Conservation (phyloP, 192 early-diverging fungal genomes). For the Gryganskiella cystojenkinii region DNA sequence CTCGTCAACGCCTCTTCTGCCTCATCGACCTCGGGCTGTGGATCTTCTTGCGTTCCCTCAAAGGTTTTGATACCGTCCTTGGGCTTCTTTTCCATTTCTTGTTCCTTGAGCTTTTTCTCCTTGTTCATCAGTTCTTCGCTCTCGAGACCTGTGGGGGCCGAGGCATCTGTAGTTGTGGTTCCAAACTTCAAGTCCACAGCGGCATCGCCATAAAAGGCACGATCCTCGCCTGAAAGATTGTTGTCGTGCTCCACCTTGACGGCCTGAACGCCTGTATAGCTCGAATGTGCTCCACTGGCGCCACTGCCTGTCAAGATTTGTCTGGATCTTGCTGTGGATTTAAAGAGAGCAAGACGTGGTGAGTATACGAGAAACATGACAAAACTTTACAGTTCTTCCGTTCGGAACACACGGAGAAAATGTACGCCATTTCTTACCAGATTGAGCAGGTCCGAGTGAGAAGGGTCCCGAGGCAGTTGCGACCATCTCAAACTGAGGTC, state of each 20-base stretch:
- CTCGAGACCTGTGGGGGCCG: constrained; percentile 35
- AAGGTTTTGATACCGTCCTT: constrained; percentile 11
- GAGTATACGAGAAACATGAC: not conserved
- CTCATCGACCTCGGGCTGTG: no score
- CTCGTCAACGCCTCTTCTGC: not conserved
- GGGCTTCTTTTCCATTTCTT: constrained; percentile 17
- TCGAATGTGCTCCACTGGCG: constrained; percentile 48
- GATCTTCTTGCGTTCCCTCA: constrained; percentile 9
- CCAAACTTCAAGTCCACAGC: constrained; percentile 53
- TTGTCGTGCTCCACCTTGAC: constrained; percentile 26
- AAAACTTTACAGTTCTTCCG: not conserved
- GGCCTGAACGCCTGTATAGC: constrained; percentile 36
- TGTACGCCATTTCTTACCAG: constrained; percentile 2
- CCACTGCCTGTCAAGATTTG: constrained; percentile 18
- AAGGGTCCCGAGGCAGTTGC: constrained; percentile 62
- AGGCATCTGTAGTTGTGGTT: constrained; percentile 33
- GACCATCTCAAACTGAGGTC: constrained; percentile 25
- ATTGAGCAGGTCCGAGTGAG: constrained; percentile 59
- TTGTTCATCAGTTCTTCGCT: constrained; percentile 1
- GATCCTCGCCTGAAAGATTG: constrained; percentile 33
- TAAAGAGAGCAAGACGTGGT: not conserved
- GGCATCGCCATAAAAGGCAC: constrained; percentile 38
- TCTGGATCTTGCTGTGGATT: constrained; percentile 30
- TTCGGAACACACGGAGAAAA: not conserved
- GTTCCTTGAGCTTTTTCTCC: constrained; percentile 26